Conservation (phyloP, 768 basidiomycete genomes). For the Stropharia rugosoannulata region DNA sequence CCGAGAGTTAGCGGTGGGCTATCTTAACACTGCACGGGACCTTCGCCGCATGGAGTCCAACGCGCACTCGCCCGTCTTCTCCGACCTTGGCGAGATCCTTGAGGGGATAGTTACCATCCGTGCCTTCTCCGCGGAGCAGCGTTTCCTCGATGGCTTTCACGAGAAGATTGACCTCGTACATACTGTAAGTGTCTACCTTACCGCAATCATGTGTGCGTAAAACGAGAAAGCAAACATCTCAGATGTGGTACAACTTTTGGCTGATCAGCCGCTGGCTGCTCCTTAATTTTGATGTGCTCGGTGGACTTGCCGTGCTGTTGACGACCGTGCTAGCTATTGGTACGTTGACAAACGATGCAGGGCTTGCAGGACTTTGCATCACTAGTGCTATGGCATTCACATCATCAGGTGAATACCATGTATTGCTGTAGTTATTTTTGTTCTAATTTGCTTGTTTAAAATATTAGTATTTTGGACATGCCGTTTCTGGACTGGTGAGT, state of each 20-base stretch:
- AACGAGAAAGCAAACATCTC: neutral
- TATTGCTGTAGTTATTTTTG: neutral
- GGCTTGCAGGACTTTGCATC: constrained; percentile 71
- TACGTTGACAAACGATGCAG: constrained; percentile 48
- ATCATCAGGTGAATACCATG: constrained; percentile 29
- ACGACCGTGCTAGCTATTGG: constrained; percentile 78
- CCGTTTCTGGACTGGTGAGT: constrained; percentile 45
- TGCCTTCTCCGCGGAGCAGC: constrained; percentile 80
- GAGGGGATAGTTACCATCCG: constrained; percentile 93
- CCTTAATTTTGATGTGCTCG: constrained; percentile 78
- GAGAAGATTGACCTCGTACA: constrained; percentile 75
- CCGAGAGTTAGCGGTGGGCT: constrained; percentile 65
- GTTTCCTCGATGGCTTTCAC: constrained; percentile 77
- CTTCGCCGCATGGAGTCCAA: constrained; percentile 93
- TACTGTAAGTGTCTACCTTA: constrained; percentile 41
- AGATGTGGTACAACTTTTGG: constrained; percentile 88
- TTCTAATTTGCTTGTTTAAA: neutral
- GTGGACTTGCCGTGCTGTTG: constrained; percentile 69
- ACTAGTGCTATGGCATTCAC: constrained; percentile 64
- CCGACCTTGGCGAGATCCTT: constrained; percentile 77
- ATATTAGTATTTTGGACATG: constrained; percentile 49
- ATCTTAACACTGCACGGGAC: constrained; percentile 79
- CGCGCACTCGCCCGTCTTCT: constrained; percentile 79
- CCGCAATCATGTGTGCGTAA: neutral
- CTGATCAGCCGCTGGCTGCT: constrained; percentile 88